These are phyloP conservation scores for Pichia cephalocereana DNA, from an alignment of 805 yeast genomes.

Conservation along the genomic window DNA sequence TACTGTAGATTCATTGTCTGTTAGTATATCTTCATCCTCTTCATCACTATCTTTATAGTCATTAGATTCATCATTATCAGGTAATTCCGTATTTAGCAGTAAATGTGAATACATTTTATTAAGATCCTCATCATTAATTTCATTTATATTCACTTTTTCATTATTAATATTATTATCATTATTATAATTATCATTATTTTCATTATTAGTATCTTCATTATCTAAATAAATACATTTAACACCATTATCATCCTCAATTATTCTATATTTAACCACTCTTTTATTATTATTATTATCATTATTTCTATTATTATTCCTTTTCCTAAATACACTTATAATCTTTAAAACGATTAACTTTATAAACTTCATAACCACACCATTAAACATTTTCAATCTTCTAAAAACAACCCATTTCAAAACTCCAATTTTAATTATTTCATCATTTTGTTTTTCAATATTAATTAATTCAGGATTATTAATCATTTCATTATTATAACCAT, in stretches of 20 bases:
- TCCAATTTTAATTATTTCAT: neutral
- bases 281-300: neutral
- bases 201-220: neutral
- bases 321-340: neutral
- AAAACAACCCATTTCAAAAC: neutral
- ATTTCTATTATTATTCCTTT: neutral
- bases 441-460: neutral
- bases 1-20: too few species aligned
- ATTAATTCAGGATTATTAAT: constrained; percentile 21
- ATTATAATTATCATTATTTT: constrained; percentile 4
- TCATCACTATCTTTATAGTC: neutral
- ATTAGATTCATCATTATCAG: constrained; percentile 2
- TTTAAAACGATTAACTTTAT: neutral
- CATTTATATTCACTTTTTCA: constrained; percentile 14
- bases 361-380: constrained; percentile 1
- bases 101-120: constrained; percentile 1
- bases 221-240: neutral
- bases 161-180: constrained; percentile 2
- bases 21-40: constrained; percentile 1
- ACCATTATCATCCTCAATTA: neutral
- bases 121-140: constrained; percentile 2
- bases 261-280: neutral
- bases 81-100: constrained; percentile 1
- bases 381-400: constrained; percentile 2
- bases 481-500: constrained; percentile 21